A percentile compares a stretch with the other conserved stretches of the same genome.
Evolutionary conservation across 2,329 filamentous ascomycete species (phyloP).

Genomic region (Pyricularia grisea): DNA sequence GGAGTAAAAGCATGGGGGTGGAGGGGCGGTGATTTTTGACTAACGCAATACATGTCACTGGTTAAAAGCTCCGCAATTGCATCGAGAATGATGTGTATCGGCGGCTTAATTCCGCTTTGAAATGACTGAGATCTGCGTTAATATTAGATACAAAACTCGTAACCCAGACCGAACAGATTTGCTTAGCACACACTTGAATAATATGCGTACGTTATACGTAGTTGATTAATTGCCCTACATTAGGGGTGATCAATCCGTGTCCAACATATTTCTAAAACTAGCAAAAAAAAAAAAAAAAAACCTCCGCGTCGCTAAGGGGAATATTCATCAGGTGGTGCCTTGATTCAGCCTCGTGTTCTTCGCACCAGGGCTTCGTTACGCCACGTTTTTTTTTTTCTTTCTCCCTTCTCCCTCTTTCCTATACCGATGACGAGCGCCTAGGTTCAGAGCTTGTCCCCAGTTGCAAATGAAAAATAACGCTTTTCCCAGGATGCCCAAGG

Average conservation of each 20-base stretch:
- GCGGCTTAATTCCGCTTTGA: not conserved
- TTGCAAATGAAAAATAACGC: not conserved
- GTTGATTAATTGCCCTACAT: not conserved
- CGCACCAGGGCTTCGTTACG: not conserved
- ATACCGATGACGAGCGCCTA: not conserved
- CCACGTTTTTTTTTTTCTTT: not conserved
- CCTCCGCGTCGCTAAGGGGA: not conserved
- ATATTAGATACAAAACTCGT: not conserved
- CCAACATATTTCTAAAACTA: not conserved
- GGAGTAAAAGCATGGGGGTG: not conserved
- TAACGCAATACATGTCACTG: not conserved
- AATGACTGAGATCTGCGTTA: not conserved
- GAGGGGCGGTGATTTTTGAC: not conserved
- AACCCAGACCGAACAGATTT: too few relatives aligned
- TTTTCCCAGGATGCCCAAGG: not conserved
- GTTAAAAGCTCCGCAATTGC: not conserved
- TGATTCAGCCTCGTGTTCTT: not conserved
- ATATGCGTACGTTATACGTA: too few relatives aligned
- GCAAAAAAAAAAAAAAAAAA: not conserved
- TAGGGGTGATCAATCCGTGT: not conserved
- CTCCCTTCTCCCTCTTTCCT: not conserved
- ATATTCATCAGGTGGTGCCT: not conserved
- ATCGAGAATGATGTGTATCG: not conserved
- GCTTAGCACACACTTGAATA: not conserved
- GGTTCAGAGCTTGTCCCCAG: not conserved